A percentile compares a stretch with the other conserved stretches of the same genome.
These are phyloP conservation scores for Neoboletus brunneissimus DNA, from an alignment of 768 basidiomycete genomes.

Conservation along the genomic window DNA sequence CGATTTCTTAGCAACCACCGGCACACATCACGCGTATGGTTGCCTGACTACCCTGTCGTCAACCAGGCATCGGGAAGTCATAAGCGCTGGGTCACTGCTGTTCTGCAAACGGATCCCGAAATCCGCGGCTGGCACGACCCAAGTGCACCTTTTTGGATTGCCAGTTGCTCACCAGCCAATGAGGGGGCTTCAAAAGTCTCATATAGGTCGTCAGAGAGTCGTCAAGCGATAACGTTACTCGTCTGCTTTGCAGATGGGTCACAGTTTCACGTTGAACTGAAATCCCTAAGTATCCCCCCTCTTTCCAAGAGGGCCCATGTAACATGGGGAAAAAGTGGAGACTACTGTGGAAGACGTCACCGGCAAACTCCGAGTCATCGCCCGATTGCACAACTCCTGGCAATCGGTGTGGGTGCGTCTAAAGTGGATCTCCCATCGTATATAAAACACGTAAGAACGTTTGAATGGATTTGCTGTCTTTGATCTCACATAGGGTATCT, in stretches of 20 bases:
- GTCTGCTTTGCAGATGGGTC: too few species aligned
- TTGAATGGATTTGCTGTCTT: neutral
- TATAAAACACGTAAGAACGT: neutral
- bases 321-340: constrained; percentile 19
- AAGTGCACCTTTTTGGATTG: too few species aligned
- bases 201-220: too few species aligned
- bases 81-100: too few species aligned
- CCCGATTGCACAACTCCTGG: constrained; percentile 2
- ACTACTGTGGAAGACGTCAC: too few species aligned
- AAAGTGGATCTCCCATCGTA: constrained; percentile 1
- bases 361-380: neutral
- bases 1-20: neutral
- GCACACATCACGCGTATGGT: neutral
- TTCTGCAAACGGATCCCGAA: too few species aligned
- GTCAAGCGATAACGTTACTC: too few species aligned
- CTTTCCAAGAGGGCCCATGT: constrained; percentile 1
- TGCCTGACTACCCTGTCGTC: constrained; percentile 2
- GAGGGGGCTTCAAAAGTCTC: too few species aligned
- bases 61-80: too few species aligned
- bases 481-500: neutral
- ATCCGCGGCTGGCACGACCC: too few species aligned
- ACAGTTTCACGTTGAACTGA: too few species aligned
- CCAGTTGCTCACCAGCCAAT: too few species aligned
- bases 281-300: neutral
- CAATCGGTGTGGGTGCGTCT: constrained; percentile 1